A percentile compares a stretch with the other conserved stretches of the same genome.
Conservation (phyloP, 2,329 filamentous ascomycete species). For the Scytalidium sp. region DNA sequence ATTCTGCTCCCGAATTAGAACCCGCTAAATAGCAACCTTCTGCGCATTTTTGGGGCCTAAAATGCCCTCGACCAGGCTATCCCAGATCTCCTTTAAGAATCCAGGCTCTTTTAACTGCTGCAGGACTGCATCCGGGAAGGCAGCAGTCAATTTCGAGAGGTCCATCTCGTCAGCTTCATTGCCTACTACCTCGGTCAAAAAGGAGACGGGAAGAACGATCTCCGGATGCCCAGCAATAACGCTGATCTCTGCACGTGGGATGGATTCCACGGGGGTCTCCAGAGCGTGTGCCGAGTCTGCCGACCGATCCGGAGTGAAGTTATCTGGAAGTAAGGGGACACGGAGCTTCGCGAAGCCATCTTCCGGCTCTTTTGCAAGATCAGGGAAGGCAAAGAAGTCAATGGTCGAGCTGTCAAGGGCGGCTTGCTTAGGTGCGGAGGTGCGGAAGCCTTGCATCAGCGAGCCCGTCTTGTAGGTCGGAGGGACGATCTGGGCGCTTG, state of each 20-base stretch:
- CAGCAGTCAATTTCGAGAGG: conserved; percentile 47
- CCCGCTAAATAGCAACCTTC: not conserved
- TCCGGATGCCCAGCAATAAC: conserved; percentile 57
- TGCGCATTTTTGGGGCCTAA: conserved; percentile 17
- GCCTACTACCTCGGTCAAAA: conserved; percentile 54
- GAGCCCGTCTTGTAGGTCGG: conserved; percentile 45
- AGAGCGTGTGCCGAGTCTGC: conserved; percentile 35
- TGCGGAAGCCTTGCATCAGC: conserved; percentile 62
- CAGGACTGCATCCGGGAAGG: conserved; percentile 20
- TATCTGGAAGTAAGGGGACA: conserved; percentile 60
- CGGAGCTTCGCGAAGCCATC: conserved; percentile 40
- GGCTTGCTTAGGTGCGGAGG: conserved; percentile 38
- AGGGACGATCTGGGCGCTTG: conserved; percentile 1
- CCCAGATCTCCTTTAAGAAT: conserved; percentile 54
- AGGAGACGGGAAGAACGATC: conserved; percentile 45
- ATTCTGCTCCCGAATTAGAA: not conserved
- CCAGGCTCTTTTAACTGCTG: conserved; percentile 41
- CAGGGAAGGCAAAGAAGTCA: conserved; percentile 53
- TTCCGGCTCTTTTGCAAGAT: conserved; percentile 30
- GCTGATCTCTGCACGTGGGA: conserved; percentile 43
- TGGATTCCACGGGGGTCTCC: conserved; percentile 39
- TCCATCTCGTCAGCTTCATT: conserved; percentile 45
- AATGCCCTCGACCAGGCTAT: conserved; percentile 53
- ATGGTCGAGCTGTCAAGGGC: conserved; percentile 35
- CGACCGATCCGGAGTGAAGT: conserved; percentile 36